A percentile compares a stretch with the other conserved stretches of the same genome.
Evolutionary conservation across 768 basidiomycete species (phyloP).

Genomic region (Omphalotus guepiniiformis): DNA sequence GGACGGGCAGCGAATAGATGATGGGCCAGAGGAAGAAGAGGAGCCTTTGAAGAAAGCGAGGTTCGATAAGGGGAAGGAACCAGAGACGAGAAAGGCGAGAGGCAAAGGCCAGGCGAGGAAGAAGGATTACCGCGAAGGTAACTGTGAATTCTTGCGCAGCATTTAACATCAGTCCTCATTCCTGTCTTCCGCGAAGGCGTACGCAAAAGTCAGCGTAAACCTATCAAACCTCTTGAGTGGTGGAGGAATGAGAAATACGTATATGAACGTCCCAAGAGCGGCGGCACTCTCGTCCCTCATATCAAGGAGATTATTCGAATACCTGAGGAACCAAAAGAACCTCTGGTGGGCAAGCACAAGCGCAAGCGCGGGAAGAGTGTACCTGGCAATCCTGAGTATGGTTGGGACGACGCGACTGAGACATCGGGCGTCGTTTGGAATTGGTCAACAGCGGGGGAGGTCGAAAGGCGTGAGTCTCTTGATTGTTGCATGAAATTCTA

Average conservation of each 20-base stretch:
- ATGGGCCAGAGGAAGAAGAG: slow-evolving; percentile 34
- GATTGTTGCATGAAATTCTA: too few species aligned
- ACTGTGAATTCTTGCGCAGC: neutral
- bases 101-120: slow-evolving; percentile 1
- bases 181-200: slow-evolving; percentile 42
- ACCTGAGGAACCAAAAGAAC: slow-evolving; percentile 41
- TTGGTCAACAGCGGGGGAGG: slow-evolving; percentile 56
- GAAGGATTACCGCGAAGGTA: slow-evolving; percentile 8
- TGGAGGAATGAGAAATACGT: slow-evolving; percentile 93
- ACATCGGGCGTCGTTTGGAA: slow-evolving; percentile 65
- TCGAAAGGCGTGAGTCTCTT: slow-evolving; percentile 61
- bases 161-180: neutral
- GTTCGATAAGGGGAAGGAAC: slow-evolving; percentile 2
- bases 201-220: slow-evolving; percentile 67
- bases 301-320: slow-evolving; percentile 66
- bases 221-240: slow-evolving; percentile 75
- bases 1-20: slow-evolving; percentile 22
- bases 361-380: slow-evolving; percentile 26
- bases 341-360: slow-evolving; percentile 40
- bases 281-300: slow-evolving; percentile 52
- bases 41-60: slow-evolving; percentile 7
- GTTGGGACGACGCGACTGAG: slow-evolving; percentile 82
- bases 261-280: slow-evolving; percentile 61
- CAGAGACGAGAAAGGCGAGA: neutral
- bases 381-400: slow-evolving; percentile 55